These are phyloP conservation scores for Camelina hispida DNA, from an alignment of 345 rosid genomes.

Conservation along the genomic window DNA sequence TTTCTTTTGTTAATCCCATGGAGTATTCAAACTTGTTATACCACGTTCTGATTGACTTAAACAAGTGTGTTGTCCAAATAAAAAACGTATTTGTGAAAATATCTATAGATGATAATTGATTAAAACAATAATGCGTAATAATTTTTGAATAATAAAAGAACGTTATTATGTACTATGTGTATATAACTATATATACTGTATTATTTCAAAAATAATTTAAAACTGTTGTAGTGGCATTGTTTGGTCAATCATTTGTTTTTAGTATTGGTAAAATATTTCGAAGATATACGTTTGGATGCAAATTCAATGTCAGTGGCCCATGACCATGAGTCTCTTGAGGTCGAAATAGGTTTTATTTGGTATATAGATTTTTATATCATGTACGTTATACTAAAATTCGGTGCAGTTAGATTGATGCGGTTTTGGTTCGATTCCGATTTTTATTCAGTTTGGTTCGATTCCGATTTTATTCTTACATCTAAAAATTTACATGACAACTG, in stretches of 20 bases:
- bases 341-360: background rate
- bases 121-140: background rate
- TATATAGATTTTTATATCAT: background rate
- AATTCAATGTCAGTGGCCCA: background rate
- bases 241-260: background rate
- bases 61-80: background rate
- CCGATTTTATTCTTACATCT: background rate
- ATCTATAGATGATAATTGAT: background rate
- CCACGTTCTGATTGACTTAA: background rate
- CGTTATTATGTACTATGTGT: background rate
- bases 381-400: background rate
- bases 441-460: background rate
- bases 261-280: background rate
- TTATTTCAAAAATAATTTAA: background rate
- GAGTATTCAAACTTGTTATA: background rate
- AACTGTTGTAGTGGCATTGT: background rate
- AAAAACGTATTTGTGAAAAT: background rate
- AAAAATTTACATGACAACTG: no score
- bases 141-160: background rate
- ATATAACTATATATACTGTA: no score
- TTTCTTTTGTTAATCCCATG: background rate
- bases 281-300: background rate
- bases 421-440: no score
- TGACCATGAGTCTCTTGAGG: background rate
- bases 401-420: background rate